Evolutionary conservation across 2,329 filamentous ascomycete species (phyloP).

Genomic region (Pseudogymnoascus sp.): DNA sequence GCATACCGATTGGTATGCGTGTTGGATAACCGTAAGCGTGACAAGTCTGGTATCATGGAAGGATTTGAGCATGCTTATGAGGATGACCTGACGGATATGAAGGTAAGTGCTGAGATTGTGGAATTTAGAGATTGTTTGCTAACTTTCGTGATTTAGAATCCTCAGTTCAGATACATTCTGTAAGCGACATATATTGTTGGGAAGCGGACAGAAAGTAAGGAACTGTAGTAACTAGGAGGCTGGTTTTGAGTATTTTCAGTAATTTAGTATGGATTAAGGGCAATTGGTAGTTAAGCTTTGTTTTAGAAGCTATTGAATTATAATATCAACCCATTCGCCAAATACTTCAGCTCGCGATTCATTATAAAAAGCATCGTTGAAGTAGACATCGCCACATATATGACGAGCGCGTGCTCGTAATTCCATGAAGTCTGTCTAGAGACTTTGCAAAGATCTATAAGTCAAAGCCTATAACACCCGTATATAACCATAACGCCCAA

Average conservation of each 20-base stretch:
- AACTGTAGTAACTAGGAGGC: neutral
- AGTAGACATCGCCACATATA: neutral
- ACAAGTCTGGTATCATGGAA: constrained; percentile 9
- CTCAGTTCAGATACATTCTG: constrained; percentile 9
- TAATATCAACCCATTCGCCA: neutral
- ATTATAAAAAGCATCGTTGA: neutral
- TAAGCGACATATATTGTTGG: neutral
- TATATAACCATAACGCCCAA: neutral
- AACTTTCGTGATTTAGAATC: constrained; percentile 2
- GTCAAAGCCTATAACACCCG: neutral
- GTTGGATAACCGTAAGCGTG: constrained; percentile 1
- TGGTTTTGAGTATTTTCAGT: neutral
- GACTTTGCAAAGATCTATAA: neutral
- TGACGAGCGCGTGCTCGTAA: neutral
- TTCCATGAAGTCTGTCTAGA: neutral
- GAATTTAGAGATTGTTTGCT: neutral
- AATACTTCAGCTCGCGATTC: neutral
- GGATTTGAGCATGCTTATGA: constrained; percentile 12
- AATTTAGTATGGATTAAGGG: neutral
- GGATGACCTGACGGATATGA: constrained; percentile 10
- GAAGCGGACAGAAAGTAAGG: neutral
- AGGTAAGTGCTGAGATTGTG: neutral
- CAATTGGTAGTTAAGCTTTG: neutral
- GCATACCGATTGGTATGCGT: constrained; percentile 1
- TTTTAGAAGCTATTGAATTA: neutral